phyloP scores from a whole-genome alignment of 2,329 filamentous ascomycete species.

The Fonsecaea erecta region DNA sequence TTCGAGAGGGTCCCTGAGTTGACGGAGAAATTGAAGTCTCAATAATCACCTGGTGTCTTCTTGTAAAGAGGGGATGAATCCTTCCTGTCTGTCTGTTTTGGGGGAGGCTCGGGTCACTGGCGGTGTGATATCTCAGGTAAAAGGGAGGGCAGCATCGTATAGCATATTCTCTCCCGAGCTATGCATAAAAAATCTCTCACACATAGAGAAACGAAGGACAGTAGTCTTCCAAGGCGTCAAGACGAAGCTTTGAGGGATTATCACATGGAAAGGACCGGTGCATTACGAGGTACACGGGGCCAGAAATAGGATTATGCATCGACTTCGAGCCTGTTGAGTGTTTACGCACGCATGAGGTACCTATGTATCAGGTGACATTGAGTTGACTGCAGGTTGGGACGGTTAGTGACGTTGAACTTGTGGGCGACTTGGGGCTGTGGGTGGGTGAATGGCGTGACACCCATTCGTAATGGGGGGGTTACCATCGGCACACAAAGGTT shows the following conservation, averaged over 20 bases:
- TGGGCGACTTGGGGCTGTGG: too few relatives aligned
- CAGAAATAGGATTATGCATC: too few relatives aligned
- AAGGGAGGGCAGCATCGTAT: too few relatives aligned
- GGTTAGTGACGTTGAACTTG: too few relatives aligned
- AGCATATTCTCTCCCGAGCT: background rate
- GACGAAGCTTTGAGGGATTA: background rate
- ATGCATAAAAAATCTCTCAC: background rate
- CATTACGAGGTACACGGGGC: too few relatives aligned
- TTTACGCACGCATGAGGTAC: too few relatives aligned
- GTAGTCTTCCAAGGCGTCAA: background rate
- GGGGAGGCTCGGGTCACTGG: background rate
- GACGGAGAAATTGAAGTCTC: conserved; percentile 83
- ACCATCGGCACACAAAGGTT: background rate
- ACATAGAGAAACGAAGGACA: background rate
- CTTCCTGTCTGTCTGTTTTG: background rate
- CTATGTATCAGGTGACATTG: background rate
- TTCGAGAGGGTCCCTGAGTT: conserved; percentile 96
- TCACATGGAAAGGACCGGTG: background rate
- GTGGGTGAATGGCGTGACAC: background rate
- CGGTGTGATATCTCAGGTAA: background rate
- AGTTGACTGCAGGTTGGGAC: background rate
- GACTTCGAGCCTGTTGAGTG: background rate
- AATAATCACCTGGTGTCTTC: background rate
- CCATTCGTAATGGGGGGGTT: background rate
- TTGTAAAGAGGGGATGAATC: background rate